phyloP scores from a whole-genome alignment of 2,329 filamentous ascomycete species.

The Cordyceps cicadae region DNA sequence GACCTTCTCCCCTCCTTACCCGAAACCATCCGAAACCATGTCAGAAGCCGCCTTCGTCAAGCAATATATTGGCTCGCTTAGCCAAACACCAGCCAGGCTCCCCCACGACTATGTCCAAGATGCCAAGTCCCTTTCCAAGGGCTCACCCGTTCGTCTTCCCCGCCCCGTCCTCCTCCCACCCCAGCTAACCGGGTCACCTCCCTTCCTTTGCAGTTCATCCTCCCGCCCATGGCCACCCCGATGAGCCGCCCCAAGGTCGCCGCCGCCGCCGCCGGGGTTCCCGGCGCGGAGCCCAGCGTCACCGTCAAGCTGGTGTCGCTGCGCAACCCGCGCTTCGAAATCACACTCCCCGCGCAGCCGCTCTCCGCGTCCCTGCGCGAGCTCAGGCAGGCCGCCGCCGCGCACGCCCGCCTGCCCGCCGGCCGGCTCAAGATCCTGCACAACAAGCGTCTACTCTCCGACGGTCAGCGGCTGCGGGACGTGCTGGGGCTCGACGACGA shows the following conservation, averaged over 20 bases:
- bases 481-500: conserved; percentile 43
- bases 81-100: conserved; percentile 71
- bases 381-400: conserved; percentile 62
- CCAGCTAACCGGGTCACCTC: neutral
- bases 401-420: conserved; percentile 53
- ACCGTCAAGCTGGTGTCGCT: conserved; percentile 64
- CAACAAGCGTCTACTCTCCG: conserved; percentile 76
- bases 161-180: neutral
- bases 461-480: conserved; percentile 71
- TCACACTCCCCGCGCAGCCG: conserved; percentile 55
- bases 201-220: conserved; percentile 49
- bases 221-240: conserved; percentile 56
- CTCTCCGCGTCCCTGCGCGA: conserved; percentile 68
- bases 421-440: conserved; percentile 79
- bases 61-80: conserved; percentile 71
- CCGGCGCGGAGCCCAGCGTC: conserved; percentile 44
- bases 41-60: conserved; percentile 80
- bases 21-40: conserved; percentile 38
- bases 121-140: conserved; percentile 58
- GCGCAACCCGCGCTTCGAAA: conserved; percentile 63
- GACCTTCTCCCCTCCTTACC: no score
- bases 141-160: conserved; percentile 55
- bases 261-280: conserved; percentile 32
- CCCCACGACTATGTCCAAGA: conserved; percentile 88
- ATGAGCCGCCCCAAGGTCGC: conserved; percentile 39